These are phyloP conservation scores for Botrytis elliptica DNA, from an alignment of 2,329 filamentous ascomycete genomes.

Conservation along the genomic window DNA sequence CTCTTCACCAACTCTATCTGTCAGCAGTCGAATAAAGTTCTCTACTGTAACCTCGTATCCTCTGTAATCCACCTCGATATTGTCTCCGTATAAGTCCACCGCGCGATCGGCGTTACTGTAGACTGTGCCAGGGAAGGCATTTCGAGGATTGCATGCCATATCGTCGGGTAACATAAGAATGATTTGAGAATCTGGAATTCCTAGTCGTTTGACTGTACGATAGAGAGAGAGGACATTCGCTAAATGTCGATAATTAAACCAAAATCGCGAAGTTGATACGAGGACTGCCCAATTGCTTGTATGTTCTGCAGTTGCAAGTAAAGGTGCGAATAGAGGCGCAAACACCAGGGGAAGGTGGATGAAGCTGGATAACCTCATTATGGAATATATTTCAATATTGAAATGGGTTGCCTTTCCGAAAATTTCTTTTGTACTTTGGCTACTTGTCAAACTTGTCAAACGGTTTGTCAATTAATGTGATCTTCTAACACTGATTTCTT, in stretches of 20 bases:
- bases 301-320: conserved; percentile 61
- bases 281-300: conserved; percentile 99
- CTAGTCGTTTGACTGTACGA: conserved; percentile 94
- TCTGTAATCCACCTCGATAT: conserved; percentile 97
- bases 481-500: neutral
- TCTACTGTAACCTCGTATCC: conserved; percentile 99
- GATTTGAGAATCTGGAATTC: conserved; percentile 97
- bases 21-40: conserved; percentile 94
- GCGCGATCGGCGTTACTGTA: conserved; percentile 98
- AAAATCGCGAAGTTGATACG: conserved; percentile 97
- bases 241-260: conserved; percentile 99
- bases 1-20: conserved; percentile 89
- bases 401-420: neutral
- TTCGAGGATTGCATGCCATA: conserved; percentile 98
- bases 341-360: conserved; percentile 46
- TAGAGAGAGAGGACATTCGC: conserved; percentile 97
- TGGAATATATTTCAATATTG: neutral
- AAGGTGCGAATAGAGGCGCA: conserved; percentile 47
- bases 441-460: neutral
- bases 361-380: conserved; percentile 53
- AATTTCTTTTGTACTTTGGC: neutral
- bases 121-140: conserved; percentile 94
- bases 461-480: neutral
- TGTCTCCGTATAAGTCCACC: conserved; percentile 95
- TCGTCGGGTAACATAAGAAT: conserved; percentile 99